These are phyloP conservation scores for Coccomyxa sp. DNA, from an alignment of 139 green algal species.

Conservation along the genomic window DNA sequence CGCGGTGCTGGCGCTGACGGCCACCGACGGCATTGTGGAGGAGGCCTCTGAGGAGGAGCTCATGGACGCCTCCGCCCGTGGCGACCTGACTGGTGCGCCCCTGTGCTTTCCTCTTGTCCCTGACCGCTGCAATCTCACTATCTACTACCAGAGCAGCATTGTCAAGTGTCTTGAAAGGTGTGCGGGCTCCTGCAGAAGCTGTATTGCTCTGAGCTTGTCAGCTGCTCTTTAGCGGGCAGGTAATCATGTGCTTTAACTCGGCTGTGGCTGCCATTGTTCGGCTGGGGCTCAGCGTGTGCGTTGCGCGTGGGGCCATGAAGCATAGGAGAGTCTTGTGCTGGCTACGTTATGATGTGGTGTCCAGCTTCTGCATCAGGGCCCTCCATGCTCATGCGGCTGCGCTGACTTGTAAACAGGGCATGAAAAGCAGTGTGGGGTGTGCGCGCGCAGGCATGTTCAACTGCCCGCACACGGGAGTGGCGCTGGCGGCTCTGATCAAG, in stretches of 20 bases:
- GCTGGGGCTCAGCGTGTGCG: no score
- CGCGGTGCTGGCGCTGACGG: constrained; percentile 91
- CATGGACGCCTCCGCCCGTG: constrained; percentile 95
- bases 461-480: constrained; percentile 80
- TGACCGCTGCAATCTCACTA: constrained; percentile 48
- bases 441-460: constrained; percentile 62
- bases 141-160: not conserved
- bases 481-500: constrained; percentile 94
- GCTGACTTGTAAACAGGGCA: no score
- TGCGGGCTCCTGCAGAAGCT: not conserved
- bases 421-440: no score
- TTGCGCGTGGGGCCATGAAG: no score
- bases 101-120: constrained; percentile 7
- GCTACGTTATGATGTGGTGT: no score
- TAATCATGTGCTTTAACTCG: no score
- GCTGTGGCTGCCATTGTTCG: no score
- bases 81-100: constrained; percentile 81
- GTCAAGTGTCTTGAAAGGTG: not conserved
- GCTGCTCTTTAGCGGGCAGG: no score
- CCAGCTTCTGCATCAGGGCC: no score
- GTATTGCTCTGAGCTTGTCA: not conserved
- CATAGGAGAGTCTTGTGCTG: no score
- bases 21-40: constrained; percentile 92
- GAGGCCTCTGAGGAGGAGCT: constrained; percentile 98
- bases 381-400: no score